These are phyloP conservation scores for Ramularia endophylla DNA, from an alignment of 2,329 filamentous ascomycete species.

Conservation along the genomic window DNA sequence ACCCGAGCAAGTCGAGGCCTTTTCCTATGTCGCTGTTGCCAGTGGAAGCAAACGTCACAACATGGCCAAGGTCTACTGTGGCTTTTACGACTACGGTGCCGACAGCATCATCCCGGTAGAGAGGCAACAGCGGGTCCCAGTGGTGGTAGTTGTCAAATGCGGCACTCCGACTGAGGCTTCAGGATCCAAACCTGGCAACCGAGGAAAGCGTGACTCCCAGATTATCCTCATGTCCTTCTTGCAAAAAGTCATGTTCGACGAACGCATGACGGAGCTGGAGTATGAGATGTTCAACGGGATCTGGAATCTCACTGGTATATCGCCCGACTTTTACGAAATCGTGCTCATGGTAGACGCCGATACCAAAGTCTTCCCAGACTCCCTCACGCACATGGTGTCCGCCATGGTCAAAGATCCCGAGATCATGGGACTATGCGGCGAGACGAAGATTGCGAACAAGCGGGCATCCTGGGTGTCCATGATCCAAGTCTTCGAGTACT, in stretches of 20 bases:
- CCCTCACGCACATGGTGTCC: constrained; percentile 95
- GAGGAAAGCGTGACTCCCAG: constrained; percentile 97
- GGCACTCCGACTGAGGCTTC: constrained; percentile 81
- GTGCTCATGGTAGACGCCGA: constrained; percentile 99
- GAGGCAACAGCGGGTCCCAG: constrained; percentile 93
- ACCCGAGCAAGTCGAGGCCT: constrained; percentile 76
- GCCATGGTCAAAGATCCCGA: constrained; percentile 99
- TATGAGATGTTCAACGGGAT: constrained; percentile 99
- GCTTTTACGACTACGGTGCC: constrained; percentile 93
- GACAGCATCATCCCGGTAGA: constrained; percentile 72
- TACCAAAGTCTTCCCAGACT: constrained; percentile 98
- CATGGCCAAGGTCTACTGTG: constrained; percentile 97
- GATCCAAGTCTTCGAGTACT: constrained; percentile 99
- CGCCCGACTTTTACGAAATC: constrained; percentile 94
- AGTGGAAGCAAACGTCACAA: constrained; percentile 97
- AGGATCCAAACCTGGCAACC: constrained; percentile 86
- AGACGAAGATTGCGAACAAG: constrained; percentile 99
- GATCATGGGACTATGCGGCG: constrained; percentile 97
- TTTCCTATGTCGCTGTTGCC: constrained; percentile 94
- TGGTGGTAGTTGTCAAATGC: constrained; percentile 95
- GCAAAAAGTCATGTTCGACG: constrained; percentile 99
- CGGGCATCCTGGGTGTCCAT: constrained; percentile 89
- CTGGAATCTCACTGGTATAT: constrained; percentile 98
- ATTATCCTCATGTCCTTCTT: constrained; percentile 99
- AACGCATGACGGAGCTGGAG: constrained; percentile 98